Percentiles rank a stretch among this genome's conserved stretches.
Evolutionary conservation across 177 flowering plant genomes (phyloP).

Genomic region (Vitis hybrid): DNA sequence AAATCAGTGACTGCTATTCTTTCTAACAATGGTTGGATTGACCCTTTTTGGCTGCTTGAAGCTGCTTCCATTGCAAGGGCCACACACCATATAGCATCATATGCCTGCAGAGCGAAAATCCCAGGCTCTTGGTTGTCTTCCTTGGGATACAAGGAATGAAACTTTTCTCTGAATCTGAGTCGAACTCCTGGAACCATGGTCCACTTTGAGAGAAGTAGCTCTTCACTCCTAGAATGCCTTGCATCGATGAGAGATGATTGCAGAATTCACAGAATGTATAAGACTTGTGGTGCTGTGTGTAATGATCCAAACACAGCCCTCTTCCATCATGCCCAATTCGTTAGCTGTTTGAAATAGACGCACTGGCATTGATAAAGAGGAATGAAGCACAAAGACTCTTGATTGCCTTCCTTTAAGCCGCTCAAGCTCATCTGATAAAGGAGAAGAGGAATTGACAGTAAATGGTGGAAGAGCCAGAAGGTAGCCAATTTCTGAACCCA

Average conservation of each 20-base stretch:
- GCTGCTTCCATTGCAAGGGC: constrained; percentile 7
- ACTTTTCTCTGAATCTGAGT: constrained; percentile 9
- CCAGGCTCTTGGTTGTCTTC: constrained; percentile 25
- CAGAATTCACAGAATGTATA: constrained; percentile 20
- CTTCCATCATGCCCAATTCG: constrained; percentile 32
- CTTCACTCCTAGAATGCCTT: constrained; percentile 37
- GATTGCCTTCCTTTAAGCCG: constrained; percentile 19
- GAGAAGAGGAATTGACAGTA: neutral
- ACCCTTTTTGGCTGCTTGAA: neutral
- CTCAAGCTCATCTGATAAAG: constrained; percentile 21
- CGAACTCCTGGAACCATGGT: constrained; percentile 3
- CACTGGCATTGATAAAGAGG: constrained; percentile 20
- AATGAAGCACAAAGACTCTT: constrained; percentile 41
- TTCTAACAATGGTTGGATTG: constrained; percentile 1
- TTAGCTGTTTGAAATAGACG: constrained; percentile 33
- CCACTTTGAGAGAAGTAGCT: constrained; percentile 15
- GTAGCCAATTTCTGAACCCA: constrained; percentile 18
- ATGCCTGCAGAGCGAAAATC: constrained; percentile 20
- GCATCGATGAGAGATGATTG: constrained; percentile 24
- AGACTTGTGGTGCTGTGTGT: constrained; percentile 25
- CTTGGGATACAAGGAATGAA: constrained; percentile 13
- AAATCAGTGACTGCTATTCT: constrained; percentile 11
- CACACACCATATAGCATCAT: constrained; percentile 19
- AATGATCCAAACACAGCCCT: constrained; percentile 37
- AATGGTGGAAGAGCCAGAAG: constrained; percentile 22